Evolutionary conservation across 2,329 filamentous ascomycete species (phyloP).

Genomic region (Sclerotinia trifoliorum): DNA sequence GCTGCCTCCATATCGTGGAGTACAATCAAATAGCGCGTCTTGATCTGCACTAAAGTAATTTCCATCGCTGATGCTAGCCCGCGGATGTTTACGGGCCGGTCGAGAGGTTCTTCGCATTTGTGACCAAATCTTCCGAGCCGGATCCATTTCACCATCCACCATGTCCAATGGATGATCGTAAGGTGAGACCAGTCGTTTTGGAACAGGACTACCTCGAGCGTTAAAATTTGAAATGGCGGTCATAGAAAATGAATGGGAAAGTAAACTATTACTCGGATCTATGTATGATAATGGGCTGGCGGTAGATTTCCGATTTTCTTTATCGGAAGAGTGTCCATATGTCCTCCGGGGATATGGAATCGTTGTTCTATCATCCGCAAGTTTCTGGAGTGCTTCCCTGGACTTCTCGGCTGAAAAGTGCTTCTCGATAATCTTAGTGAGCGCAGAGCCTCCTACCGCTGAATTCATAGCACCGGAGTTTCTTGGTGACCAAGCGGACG

Average conservation of each 20-base stretch:
- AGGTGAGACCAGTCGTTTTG: constrained; percentile 1
- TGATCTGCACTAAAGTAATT: constrained; percentile 28
- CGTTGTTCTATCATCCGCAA: constrained; percentile 28
- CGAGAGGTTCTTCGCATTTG: constrained; percentile 38
- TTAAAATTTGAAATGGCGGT: constrained; percentile 16
- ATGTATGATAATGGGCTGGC: neutral
- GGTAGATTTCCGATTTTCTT: constrained; percentile 16
- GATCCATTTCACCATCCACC: constrained; percentile 32
- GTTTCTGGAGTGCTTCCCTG: constrained; percentile 28
- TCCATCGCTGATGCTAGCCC: constrained; percentile 31
- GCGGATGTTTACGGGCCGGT: constrained; percentile 24
- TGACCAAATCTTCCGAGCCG: constrained; percentile 39
- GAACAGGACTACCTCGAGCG: neutral
- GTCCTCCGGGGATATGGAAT: constrained; percentile 25
- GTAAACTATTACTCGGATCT: neutral
- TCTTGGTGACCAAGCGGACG: constrained; percentile 53
- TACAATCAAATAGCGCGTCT: neutral
- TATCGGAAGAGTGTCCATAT: constrained; percentile 11
- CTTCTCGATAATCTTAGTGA: constrained; percentile 34
- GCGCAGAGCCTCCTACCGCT: constrained; percentile 27
- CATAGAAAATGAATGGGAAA: constrained; percentile 20
- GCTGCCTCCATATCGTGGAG: neutral
- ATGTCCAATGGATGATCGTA: constrained; percentile 18
- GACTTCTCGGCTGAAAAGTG: constrained; percentile 31
- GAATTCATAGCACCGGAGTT: constrained; percentile 41